phyloP scores from a whole-genome alignment of 2,329 filamentous ascomycete species.

The Pezicula neosporulosa region DNA sequence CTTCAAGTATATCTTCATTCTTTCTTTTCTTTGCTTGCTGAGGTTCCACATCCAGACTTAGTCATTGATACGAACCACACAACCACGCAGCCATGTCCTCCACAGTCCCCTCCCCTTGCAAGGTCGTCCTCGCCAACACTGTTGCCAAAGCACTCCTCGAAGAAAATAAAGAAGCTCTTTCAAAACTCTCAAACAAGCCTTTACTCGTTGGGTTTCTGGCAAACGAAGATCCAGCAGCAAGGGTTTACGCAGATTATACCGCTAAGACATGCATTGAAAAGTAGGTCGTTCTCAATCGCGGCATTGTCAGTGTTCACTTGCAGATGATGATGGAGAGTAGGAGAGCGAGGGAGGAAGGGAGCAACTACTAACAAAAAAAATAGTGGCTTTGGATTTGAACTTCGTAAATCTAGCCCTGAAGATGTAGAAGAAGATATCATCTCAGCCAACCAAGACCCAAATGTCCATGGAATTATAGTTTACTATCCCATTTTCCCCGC shows the following conservation, averaged over 20 bases:
- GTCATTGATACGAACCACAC: not conserved
- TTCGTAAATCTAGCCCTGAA: constrained; percentile 82
- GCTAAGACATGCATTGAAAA: constrained; percentile 95
- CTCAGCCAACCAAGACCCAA: constrained; percentile 73
- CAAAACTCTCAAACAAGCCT: constrained; percentile 68
- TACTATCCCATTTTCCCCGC: constrained; percentile 93
- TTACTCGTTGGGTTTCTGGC: constrained; percentile 88
- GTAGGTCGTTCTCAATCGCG: constrained; percentile 50
- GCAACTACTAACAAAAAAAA: not conserved
- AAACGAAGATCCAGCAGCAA: constrained; percentile 84
- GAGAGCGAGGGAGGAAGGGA: too few relatives aligned
- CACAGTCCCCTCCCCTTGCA: constrained; percentile 56
- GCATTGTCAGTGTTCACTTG: constrained; percentile 5
- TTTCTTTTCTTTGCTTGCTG: not conserved
- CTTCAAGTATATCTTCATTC: too few relatives aligned
- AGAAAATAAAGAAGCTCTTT: constrained; percentile 75
- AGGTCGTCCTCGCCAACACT: constrained; percentile 84
- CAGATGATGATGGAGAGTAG: too few relatives aligned
- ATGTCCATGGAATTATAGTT: constrained; percentile 86
- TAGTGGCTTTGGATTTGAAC: constrained; percentile 86
- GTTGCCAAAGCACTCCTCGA: constrained; percentile 78
- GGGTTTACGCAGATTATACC: constrained; percentile 96
- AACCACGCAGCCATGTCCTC: constrained; percentile 7
- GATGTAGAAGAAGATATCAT: constrained; percentile 86
- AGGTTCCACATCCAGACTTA: not conserved